A percentile compares a stretch with the other conserved stretches of the same genome.
These are phyloP conservation scores for Salvia rosmarinus DNA, from an alignment of 257 asterid genomes.

Conservation along the genomic window DNA sequence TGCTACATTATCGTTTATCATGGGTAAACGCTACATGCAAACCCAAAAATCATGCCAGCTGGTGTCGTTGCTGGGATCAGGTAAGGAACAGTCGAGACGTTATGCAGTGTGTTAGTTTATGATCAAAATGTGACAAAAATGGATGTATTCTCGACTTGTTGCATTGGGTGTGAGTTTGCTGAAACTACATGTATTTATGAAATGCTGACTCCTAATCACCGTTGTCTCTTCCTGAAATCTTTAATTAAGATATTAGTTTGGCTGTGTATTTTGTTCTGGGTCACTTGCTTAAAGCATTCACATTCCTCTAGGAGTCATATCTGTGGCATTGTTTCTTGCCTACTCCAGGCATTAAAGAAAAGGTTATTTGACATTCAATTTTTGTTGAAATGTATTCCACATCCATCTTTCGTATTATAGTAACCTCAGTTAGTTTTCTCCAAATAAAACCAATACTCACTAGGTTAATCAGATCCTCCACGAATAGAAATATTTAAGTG, in stretches of 20 bases:
- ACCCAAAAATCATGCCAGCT: slow-evolving; percentile 94
- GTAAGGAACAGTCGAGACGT: slow-evolving; percentile 41
- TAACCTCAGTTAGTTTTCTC: not conserved
- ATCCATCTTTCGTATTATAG: not conserved
- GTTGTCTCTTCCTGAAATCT: not conserved
- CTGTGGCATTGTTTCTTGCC: not conserved
- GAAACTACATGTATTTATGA: not conserved
- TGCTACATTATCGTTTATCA: slow-evolving; percentile 66
- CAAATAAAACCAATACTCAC: not conserved
- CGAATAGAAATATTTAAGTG: not conserved
- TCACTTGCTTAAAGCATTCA: not conserved
- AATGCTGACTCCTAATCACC: not conserved
- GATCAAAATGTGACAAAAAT: not conserved
- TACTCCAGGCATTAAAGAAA: not conserved
- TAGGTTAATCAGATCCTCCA: not conserved
- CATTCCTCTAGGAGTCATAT: not conserved
- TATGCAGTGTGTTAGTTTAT: slow-evolving; percentile 12
- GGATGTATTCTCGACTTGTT: slow-evolving; percentile 1
- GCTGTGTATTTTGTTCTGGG: too few species aligned
- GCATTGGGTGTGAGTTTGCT: not conserved
- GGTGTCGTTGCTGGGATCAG: slow-evolving; percentile 93
- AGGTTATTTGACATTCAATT: not conserved
- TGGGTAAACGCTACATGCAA: slow-evolving; percentile 80
- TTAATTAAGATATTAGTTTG: not conserved
- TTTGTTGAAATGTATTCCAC: not conserved